A percentile compares a stretch with the other conserved stretches of the same genome.
Evolutionary conservation across 2,329 filamentous ascomycete genomes (phyloP).

Genomic region (Arthrobotrys sinensis): DNA sequence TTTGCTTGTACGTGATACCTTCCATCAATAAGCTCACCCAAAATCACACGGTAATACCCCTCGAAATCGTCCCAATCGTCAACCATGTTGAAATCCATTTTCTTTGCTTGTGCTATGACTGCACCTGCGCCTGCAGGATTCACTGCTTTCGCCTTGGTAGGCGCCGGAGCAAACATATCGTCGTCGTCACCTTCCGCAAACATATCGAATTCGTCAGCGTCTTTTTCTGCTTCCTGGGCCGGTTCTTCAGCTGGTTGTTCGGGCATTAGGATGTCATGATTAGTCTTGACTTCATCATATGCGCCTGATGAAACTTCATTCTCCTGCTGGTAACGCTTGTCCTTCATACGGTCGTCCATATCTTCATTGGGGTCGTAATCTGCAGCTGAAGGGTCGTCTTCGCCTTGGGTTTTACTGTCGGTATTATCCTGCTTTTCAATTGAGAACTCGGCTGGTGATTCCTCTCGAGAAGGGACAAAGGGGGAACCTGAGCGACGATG

Average conservation of each 20-base stretch:
- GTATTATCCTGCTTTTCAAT: slow-evolving; percentile 74
- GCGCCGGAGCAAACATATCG: slow-evolving; percentile 75
- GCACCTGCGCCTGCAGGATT: slow-evolving; percentile 71
- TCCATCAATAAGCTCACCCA: slow-evolving; percentile 89
- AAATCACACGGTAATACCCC: slow-evolving; percentile 95
- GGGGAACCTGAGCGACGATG: slow-evolving; percentile 45
- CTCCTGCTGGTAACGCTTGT: slow-evolving; percentile 76
- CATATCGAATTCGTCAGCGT: slow-evolving; percentile 86
- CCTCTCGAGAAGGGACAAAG: slow-evolving; percentile 69
- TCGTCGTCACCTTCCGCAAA: slow-evolving; percentile 82
- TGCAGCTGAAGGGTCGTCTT: slow-evolving; percentile 87
- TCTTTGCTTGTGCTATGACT: slow-evolving; percentile 71
- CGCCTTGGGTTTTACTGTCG: slow-evolving; percentile 69
- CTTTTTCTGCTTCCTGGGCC: slow-evolving; percentile 71
- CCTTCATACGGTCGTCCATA: slow-evolving; percentile 83
- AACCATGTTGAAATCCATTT: slow-evolving; percentile 81
- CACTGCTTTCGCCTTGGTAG: slow-evolving; percentile 67
- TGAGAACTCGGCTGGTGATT: slow-evolving; percentile 75
- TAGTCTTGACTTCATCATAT: slow-evolving; percentile 74
- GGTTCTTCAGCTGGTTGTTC: slow-evolving; percentile 66
- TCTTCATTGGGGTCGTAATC: slow-evolving; percentile 92
- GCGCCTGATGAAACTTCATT: slow-evolving; percentile 72
- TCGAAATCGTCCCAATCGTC: slow-evolving; percentile 95
- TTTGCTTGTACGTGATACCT: slow-evolving; percentile 91
- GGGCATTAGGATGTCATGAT: slow-evolving; percentile 66